A percentile compares a stretch with the other conserved stretches of the same genome.
phyloP scores from a whole-genome alignment of 345 rosid species.

The Microthlaspi erraticum region DNA sequence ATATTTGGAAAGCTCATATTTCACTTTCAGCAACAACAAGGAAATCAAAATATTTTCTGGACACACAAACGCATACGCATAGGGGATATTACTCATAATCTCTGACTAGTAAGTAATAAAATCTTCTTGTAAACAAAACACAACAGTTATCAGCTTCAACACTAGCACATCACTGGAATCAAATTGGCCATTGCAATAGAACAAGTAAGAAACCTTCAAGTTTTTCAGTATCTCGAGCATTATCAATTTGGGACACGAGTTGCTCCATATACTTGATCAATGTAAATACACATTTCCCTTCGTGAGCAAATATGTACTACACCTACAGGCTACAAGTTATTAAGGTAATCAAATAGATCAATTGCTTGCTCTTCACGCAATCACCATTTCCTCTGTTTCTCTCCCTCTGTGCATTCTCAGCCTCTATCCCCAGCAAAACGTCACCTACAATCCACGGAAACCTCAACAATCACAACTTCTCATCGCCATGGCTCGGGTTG shows the following conservation, averaged over 20 bases:
- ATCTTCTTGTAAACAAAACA: too few relatives aligned
- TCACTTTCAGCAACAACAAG: neutral
- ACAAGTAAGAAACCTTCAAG: too few relatives aligned
- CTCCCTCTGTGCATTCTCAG: constrained; percentile 36
- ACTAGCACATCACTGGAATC: too few relatives aligned
- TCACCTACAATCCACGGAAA: constrained; percentile 87
- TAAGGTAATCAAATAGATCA: neutral
- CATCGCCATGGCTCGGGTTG: constrained; percentile 51
- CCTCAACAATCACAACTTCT: constrained; percentile 59
- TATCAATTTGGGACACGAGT: too few relatives aligned
- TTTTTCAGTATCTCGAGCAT: too few relatives aligned
- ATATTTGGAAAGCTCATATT: neutral
- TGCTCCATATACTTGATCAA: too few relatives aligned
- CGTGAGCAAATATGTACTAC: neutral
- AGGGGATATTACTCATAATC: too few relatives aligned
- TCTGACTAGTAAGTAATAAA: too few relatives aligned
- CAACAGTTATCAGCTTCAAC: too few relatives aligned
- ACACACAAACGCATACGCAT: too few relatives aligned
- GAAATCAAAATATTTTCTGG: neutral
- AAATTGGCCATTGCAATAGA: too few relatives aligned
- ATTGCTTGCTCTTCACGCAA: constrained; percentile 7
- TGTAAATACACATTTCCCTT: too few relatives aligned
- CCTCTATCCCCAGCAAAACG: constrained; percentile 60
- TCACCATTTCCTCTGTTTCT: neutral
- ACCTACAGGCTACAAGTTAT: neutral